Evolutionary conservation across 495 filamentous ascomycete species (phyloP), one percentile per base, ranked within the genome.

Genomic region (Neurospora tetrasperma): DNA sequence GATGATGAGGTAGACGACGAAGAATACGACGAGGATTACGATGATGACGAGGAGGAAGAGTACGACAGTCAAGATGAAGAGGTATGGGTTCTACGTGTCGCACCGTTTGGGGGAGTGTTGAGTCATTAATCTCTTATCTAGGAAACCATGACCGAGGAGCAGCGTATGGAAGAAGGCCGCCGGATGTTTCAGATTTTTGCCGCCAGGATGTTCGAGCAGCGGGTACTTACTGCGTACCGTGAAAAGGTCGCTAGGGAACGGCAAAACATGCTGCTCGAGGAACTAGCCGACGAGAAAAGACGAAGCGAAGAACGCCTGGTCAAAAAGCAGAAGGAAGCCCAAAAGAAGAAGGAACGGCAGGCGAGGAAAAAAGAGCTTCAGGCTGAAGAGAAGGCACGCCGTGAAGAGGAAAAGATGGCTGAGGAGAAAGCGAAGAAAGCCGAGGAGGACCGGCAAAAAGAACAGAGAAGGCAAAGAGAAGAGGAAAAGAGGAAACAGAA

Each of bases 111-210:
- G 20, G 48, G 20, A n/a, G 48, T 74, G n/a, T 71, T 59, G 11
- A 18, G 14, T 71, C 73, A 74, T 79, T 87, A 79, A 84, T 81
- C 70, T 73, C 73, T 59, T 70, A 71, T 75, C 46, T 79, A 98
- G 96, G 94, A 97, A 78, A 89, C 92, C 40, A 96, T 98, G 93
- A 97, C 94, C 16, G 95, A 98, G 83, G 93, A 96, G 80, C 95
- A 99, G 82, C 92, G 96, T 42, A 98, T 99, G 96, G 94, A 99
- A 79, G 96, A 99, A 84, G 96, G 96, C 69, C 89, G 96, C 69
- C 87, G 96, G 73, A 99, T 99, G 96, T 99, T 99, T 80, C 96
- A 99, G 80, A 99, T 99, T 80, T 99, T 99, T 82, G 96, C 96
- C 70, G 96, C 96, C 46, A 88, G 96, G 74, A 99, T 99, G 96